A percentile compares a stretch with the other conserved stretches of the same genome.
Conservation (phyloP, 176 grass and related monocot genomes). For the Raddia guianensis region DNA sequence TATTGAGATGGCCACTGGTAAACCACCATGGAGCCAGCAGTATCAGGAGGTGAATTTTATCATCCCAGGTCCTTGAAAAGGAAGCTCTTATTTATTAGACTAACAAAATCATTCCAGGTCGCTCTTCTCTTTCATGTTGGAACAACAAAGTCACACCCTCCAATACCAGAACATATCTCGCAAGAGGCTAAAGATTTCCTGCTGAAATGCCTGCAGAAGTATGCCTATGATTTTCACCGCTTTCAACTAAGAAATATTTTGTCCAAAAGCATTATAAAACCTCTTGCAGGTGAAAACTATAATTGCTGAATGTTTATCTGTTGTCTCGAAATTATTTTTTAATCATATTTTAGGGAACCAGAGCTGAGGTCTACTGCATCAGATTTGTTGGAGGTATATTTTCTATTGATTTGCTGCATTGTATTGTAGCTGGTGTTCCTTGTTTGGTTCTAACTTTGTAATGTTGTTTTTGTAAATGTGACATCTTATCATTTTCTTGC, state of each 20-base stretch:
- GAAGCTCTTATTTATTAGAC: conserved; percentile 7
- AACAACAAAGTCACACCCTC: conserved; percentile 95
- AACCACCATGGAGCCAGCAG: conserved; percentile 97
- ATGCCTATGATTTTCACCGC: conserved; percentile 43
- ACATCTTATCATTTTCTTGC: conserved; percentile 48
- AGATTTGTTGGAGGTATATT: conserved; percentile 71
- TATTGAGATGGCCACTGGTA: conserved; percentile 99
- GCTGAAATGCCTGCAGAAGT: conserved; percentile 97
- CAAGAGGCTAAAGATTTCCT: conserved; percentile 95
- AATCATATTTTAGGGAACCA: conserved; percentile 63
- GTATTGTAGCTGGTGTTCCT: not conserved
- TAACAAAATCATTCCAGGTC: conserved; percentile 59
- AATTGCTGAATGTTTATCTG: conserved; percentile 34
- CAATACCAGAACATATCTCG: conserved; percentile 96
- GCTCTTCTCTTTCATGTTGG: conserved; percentile 98
- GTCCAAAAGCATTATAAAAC: conserved; percentile 28
- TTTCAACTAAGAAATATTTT: conserved; percentile 28
- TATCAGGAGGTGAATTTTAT: conserved; percentile 80
- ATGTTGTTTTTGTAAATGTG: conserved; percentile 42
- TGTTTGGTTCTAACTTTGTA: conserved; percentile 22
- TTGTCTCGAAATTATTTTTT: not conserved
- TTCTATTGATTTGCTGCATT: conserved; percentile 27
- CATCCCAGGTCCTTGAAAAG: not conserved
- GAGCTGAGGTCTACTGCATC: conserved; percentile 63
- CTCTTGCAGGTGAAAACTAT: conserved; percentile 37